Conservation (phyloP, 345 rosid genomes). For the Anastatica hierochuntica region DNA sequence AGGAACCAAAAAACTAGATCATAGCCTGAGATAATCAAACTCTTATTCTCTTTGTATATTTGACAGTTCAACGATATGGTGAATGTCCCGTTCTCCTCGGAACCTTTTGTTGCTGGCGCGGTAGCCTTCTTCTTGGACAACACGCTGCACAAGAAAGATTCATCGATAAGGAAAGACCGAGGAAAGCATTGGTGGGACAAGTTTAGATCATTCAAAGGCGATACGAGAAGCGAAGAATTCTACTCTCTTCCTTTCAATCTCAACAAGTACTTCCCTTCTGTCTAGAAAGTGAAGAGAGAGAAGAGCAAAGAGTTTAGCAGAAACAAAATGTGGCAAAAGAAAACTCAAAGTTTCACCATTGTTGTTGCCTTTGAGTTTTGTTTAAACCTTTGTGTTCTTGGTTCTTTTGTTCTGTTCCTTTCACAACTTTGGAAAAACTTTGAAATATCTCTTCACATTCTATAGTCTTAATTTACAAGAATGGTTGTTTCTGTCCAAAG, state of each 20-base stretch:
- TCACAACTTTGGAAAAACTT: constrained; percentile 12
- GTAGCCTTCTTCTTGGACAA: constrained; percentile 80
- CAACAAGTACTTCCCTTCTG: constrained; percentile 91
- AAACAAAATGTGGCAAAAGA: not conserved
- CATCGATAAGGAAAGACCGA: constrained; percentile 63
- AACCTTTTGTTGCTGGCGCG: constrained; percentile 80
- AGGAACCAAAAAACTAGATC: too few species aligned
- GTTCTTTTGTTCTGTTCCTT: constrained; percentile 15
- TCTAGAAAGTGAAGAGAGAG: constrained; percentile 30
- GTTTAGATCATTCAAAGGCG: constrained; percentile 63
- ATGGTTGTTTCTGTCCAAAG: too few species aligned
- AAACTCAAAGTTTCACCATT: constrained; percentile 9
- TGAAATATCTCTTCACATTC: constrained; percentile 13
- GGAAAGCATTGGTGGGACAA: constrained; percentile 99
- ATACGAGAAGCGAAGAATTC: constrained; percentile 75
- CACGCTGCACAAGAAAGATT: constrained; percentile 52
- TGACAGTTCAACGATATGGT: constrained; percentile 90
- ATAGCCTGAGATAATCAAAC: too few species aligned
- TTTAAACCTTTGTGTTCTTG: constrained; percentile 1
- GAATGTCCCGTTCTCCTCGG: constrained; percentile 87
- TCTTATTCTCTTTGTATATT: not conserved
- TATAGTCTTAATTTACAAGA: constrained; percentile 21
- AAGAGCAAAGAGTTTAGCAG: constrained; percentile 12
- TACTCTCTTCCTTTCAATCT: constrained; percentile 93
- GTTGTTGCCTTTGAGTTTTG: constrained; percentile 4